These are phyloP conservation scores for Mollisia scopiformis DNA, from an alignment of 2,329 filamentous ascomycete species.

Conservation along the genomic window DNA sequence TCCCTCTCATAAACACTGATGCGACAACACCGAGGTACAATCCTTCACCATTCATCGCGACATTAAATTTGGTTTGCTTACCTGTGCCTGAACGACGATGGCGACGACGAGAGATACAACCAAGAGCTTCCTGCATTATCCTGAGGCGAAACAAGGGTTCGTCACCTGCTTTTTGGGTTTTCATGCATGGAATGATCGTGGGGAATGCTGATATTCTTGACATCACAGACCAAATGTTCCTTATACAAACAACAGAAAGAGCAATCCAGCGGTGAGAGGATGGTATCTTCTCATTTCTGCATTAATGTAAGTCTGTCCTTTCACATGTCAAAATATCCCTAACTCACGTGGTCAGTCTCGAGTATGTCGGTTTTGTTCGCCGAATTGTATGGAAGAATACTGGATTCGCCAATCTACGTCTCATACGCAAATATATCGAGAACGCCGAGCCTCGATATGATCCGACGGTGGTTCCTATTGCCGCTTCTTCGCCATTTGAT, in stretches of 20 bases:
- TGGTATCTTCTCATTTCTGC: conserved; percentile 16
- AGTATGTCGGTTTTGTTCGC: conserved; percentile 18
- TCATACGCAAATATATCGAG: conserved; percentile 22
- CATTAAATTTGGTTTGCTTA: not conserved
- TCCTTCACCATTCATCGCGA: not conserved
- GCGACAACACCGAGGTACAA: not conserved
- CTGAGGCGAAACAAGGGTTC: conserved; percentile 17
- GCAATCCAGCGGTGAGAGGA: conserved; percentile 22
- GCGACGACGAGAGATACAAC: not conserved
- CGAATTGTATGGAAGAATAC: conserved; percentile 23
- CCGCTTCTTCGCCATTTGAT: conserved; percentile 9
- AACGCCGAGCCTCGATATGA: conserved; percentile 24
- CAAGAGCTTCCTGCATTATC: conserved; percentile 18
- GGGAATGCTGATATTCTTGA: conserved; percentile 3
- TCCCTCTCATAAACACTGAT: not conserved
- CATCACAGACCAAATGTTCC: conserved; percentile 20
- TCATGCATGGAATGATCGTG: not conserved
- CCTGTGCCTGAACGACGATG: not conserved
- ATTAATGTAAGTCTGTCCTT: conserved; percentile 13
- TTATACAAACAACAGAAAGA: conserved; percentile 22
- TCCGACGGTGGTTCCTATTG: conserved; percentile 22
- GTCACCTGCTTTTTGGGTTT: not conserved
- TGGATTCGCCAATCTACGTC: conserved; percentile 20
- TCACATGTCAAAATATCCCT: not conserved
- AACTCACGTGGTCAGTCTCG: conserved; percentile 21